Evolutionary conservation across 306 rosid species (phyloP).

Genomic region (Vigna trinervia): DNA sequence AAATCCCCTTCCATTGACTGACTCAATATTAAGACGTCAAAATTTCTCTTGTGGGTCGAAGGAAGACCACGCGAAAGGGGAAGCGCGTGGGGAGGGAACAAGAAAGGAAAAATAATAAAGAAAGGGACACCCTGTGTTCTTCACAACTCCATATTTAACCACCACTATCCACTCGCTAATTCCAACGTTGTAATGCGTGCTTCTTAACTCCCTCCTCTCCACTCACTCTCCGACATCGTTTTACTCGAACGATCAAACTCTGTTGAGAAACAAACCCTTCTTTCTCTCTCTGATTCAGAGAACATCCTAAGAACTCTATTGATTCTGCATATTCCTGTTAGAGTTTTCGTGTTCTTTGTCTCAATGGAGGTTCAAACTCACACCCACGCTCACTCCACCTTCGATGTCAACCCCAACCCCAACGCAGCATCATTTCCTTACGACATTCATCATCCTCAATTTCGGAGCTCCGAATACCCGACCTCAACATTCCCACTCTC

Average conservation of each 20-base stretch:
- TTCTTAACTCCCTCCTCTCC: background rate
- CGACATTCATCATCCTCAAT: constrained; percentile 35
- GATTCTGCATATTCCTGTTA: background rate
- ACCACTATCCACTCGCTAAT: background rate
- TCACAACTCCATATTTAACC: background rate
- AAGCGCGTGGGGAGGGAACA: constrained; percentile 9
- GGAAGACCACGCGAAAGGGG: background rate
- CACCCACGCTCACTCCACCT: constrained; percentile 18
- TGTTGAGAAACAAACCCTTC: background rate
- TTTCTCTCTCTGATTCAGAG: background rate
- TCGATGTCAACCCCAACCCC: constrained; percentile 20
- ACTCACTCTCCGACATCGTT: background rate
- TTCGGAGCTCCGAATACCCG: constrained; percentile 35
- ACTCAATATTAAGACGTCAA: background rate
- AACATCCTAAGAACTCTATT: background rate
- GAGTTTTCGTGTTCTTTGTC: background rate
- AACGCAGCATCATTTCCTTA: constrained; percentile 23
- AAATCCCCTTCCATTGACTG: background rate
- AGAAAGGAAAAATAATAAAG: background rate
- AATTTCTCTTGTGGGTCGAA: background rate
- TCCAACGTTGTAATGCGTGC: constrained; percentile 1
- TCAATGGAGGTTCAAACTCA: constrained; percentile 44
- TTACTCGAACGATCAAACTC: background rate
- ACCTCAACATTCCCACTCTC: constrained; percentile 15
- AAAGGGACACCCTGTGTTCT: background rate